phyloP scores from a whole-genome alignment of 306 rosid species.

The Pyrus bretschneideri region DNA sequence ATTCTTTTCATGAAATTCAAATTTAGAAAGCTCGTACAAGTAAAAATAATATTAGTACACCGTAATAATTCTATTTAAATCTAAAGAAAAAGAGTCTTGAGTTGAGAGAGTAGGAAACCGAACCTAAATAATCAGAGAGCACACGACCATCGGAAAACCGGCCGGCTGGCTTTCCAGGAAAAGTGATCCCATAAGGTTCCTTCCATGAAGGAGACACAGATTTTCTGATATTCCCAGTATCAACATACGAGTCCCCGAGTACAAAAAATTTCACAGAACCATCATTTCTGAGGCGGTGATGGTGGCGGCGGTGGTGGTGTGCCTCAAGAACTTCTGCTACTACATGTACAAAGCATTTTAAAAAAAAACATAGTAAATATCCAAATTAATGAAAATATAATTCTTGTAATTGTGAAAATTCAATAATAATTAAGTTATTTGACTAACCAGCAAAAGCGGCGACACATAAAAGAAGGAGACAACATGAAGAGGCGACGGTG shows the following conservation, averaged over 20 bases:
- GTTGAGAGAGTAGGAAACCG: background rate
- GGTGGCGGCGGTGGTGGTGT: background rate
- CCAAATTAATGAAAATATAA: background rate
- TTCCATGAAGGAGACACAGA: constrained; percentile 18
- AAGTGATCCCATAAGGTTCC: constrained; percentile 41
- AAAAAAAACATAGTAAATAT: background rate
- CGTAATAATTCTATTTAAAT: background rate
- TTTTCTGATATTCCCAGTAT: constrained; percentile 37
- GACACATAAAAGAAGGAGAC: background rate
- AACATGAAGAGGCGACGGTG: background rate
- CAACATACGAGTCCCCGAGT: constrained; percentile 52
- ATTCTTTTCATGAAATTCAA: too few relatives aligned
- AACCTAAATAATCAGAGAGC: constrained; percentile 55
- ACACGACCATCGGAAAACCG: constrained; percentile 50
- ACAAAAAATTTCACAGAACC: constrained; percentile 30
- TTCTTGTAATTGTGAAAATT: background rate
- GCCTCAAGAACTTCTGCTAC: background rate
- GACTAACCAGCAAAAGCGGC: background rate
- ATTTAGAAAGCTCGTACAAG: background rate
- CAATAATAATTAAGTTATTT: background rate
- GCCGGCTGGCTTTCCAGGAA: constrained; percentile 47
- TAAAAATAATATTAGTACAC: too few relatives aligned
- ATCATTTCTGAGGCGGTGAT: background rate
- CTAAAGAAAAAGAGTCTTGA: background rate
- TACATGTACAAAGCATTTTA: background rate